Conservation (phyloP, 257 asterid genomes). For the Craterostigma plantagineum region DNA sequence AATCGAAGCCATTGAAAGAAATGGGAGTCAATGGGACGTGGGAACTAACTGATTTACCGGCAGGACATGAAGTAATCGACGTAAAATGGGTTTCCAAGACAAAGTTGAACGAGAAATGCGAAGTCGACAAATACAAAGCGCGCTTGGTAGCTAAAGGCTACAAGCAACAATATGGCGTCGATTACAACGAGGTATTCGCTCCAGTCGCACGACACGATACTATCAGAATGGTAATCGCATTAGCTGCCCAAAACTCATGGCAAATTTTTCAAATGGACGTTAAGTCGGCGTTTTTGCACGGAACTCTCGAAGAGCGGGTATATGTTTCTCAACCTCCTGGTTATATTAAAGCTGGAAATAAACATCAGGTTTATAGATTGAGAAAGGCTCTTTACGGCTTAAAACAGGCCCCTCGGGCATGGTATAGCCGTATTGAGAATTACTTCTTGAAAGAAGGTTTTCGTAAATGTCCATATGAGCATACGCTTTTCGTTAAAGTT, state of each 20-base stretch:
- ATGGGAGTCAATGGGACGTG: slow-evolving; percentile 3
- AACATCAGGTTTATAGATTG: neutral
- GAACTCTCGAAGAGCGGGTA: neutral
- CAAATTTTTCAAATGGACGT: slow-evolving; percentile 2
- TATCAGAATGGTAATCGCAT: neutral
- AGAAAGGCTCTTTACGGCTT: neutral
- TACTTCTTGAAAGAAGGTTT: neutral
- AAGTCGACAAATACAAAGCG: slow-evolving; percentile 4
- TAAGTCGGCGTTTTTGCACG: slow-evolving; percentile 1
- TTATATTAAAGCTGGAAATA: neutral
- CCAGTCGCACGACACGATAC: slow-evolving; percentile 1
- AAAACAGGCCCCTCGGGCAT: neutral
- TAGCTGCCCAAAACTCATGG: slow-evolving; percentile 1
- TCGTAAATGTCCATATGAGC: neutral
- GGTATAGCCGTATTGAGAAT: neutral
- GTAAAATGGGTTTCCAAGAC: slow-evolving; percentile 6
- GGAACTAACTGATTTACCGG: neutral
- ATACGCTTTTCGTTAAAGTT: neutral
- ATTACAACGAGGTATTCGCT: slow-evolving; percentile 1
- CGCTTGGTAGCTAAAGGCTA: slow-evolving; percentile 1
- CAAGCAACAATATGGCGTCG: neutral
- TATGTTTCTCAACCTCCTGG: neutral
- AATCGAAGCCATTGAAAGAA: neutral
- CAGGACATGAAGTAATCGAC: neutral
- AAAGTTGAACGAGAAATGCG: slow-evolving; percentile 2